phyloP scores from a whole-genome alignment of 352 stramenopile genomes.

The Poterioochromonas sp. region DNA sequence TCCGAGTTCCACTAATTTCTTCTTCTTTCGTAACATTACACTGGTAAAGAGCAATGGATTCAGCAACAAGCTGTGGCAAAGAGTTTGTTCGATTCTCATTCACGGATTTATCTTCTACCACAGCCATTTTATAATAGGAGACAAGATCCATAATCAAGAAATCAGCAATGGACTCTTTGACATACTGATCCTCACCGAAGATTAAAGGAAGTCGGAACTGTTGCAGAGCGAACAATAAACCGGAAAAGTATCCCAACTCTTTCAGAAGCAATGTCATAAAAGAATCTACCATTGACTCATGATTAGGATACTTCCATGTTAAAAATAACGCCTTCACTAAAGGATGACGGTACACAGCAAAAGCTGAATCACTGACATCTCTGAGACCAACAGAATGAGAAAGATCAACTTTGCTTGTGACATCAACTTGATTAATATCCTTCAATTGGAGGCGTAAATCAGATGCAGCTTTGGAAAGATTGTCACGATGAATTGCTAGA shows the following conservation, averaged over 20 bases:
- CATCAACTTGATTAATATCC: too few species aligned
- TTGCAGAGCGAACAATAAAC: neutral
- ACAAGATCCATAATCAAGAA: neutral
- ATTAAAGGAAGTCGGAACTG: neutral
- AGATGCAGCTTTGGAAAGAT: too few species aligned
- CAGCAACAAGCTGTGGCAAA: neutral
- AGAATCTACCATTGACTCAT: conserved; percentile 12
- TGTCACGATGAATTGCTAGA: too few species aligned
- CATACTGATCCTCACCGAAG: neutral
- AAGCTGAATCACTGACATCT: too few species aligned
- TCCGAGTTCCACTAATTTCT: too few species aligned
- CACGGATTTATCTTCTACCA: conserved; percentile 3
- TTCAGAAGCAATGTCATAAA: neutral
- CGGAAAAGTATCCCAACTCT: conserved; percentile 2
- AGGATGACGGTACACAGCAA: neutral
- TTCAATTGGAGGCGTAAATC: too few species aligned
- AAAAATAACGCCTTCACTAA: neutral
- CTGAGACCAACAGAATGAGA: too few species aligned
- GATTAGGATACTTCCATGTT: neutral
- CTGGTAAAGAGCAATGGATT: conserved; percentile 7
- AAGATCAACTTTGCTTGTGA: too few species aligned
- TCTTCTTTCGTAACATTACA: neutral
- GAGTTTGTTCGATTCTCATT: neutral
- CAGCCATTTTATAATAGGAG: conserved; percentile 20
- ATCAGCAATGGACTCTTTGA: neutral